Conservation (phyloP, 208 protist species). For the Crithidia thermophila region DNA sequence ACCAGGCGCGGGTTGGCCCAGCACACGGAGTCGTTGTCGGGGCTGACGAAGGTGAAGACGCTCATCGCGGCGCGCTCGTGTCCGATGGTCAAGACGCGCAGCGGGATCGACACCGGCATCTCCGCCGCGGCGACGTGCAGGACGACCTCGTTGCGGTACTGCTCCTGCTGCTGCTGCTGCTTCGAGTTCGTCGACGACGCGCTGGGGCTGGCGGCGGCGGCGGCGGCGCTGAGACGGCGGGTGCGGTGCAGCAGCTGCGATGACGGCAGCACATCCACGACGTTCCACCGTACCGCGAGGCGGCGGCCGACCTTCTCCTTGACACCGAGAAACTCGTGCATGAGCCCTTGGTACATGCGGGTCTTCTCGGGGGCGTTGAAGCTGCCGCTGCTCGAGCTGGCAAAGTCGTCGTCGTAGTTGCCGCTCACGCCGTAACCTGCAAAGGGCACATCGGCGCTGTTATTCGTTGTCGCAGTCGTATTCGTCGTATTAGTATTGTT, state of each 20-base stretch:
- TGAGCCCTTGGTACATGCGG: conserved; percentile 19
- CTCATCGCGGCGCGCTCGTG: conserved; percentile 53
- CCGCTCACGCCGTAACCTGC: background rate
- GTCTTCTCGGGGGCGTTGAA: conserved; percentile 2
- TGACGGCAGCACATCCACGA: conserved; percentile 23
- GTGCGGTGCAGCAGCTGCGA: background rate
- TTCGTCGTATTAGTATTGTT: background rate
- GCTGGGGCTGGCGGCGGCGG: background rate
- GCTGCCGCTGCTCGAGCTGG: conserved; percentile 1
- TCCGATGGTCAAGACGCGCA: conserved; percentile 41
- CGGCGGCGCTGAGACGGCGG: background rate
- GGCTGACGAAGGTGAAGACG: conserved; percentile 42
- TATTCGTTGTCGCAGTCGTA: too few relatives aligned
- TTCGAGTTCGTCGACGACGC: background rate
- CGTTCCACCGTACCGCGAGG: conserved; percentile 23
- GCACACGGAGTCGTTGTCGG: conserved; percentile 27
- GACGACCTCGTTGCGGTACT: conserved; percentile 28
- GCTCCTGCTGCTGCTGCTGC: background rate
- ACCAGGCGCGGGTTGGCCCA: conserved; percentile 54
- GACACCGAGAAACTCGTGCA: conserved; percentile 24
- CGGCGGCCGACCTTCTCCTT: conserved; percentile 17
- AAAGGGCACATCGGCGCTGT: background rate
- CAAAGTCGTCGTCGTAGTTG: background rate
- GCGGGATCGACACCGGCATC: conserved; percentile 24
- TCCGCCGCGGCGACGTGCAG: conserved; percentile 31